Evolutionary conservation across 208 protist genomes (phyloP), one percentile per base, ranked within the genome.

Genomic region (Giardia duodenalis): DNA sequence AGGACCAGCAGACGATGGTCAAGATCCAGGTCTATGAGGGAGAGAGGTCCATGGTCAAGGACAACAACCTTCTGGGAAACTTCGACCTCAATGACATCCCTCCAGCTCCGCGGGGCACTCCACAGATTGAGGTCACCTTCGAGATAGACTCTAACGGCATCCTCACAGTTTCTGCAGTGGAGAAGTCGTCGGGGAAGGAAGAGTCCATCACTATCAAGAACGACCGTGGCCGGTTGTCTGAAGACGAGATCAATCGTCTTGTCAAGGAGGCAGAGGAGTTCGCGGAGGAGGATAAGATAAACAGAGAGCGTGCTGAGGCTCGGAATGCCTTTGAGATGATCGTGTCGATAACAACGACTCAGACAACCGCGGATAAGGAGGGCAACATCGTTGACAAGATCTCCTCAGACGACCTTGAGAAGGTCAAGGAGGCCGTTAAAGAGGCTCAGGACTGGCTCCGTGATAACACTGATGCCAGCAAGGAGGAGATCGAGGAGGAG

Each of bases 141-240:
- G 96, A 97, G 67, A 95, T 99, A 67, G 98, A 99, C 95, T 97
- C 97, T 2, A 97, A 99, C 94, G 97, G 97, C 93, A 98, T 99
- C 88, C 96, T 99, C 67, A 96, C 96, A 90, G 97, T 99, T 44
- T 97, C 96, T 47, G 98, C 98, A 46, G 96, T 95, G 46, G 98
- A 99, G 94, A 97, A 98, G 94, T 95, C 95, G 57, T 97, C 97
- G 43, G 96, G 95, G 47, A 97, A 97, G 39, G 94, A 92, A 45
- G 87, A 97, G 76, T 96, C 96, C 46, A 98, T 99, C 95, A 98
- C 96, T 1, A 97, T 97, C 93, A 96, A 97, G n/a, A 87, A 92
- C 44, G 97, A 97, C 0, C 96, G 47, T 44, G 88, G 88, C 19
- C 19, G 93, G 44, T 39, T 94, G 0, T 88, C 88, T 39, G 88